Base-by-base conservation (phyloP, 495 filamentous ascomycete species). In the Penicillium canescens region DNA sequence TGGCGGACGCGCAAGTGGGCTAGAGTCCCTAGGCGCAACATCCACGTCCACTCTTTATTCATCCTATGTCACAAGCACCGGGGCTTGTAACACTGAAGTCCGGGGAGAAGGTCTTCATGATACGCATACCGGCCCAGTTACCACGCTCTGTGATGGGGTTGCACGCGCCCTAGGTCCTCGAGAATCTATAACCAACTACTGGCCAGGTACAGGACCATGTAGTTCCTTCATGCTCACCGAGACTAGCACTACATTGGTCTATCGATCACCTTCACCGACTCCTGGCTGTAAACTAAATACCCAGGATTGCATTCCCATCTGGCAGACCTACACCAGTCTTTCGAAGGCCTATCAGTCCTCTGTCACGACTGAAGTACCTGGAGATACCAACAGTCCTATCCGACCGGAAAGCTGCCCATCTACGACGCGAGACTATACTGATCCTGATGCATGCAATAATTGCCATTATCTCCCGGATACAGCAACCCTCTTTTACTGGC, bases 401-500 rank as follows among this genome's bases (percentile, higher is more conserved):
- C 35, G 21, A 7, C 61, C 64, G 1, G 8, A 14, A 2, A 16
- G 49, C 26, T 67, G 64, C 42, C 60, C 60, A 1, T 24, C 43
- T 2, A 51, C 61, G 0, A 24, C 38, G 10, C 37, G 46, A 16
- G 36, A 46, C 8, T 59, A 62, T 38, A 47, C 57, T 18, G 61
- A 62, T 14, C 41, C 41, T 28, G 46, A 67, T 23, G 57, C 58
- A 5, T 67, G 64, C 49, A 43, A 58, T 4, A 39, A 38, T 11
- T 67, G 61, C 42, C 64, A 64, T 42, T 62, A 59, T 38, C 54
- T 67, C 44, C 64, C 64, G 4, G 61, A 34, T n/a, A 58, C 54
- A 4, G 64, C 64, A 7, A 67, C 64, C n/a, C 44, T 67, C 39
- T 67, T 62, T 45, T 67, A 64, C 58, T 67, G 64, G 64, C 64